Evolutionary conservation across 2,329 filamentous ascomycete genomes (phyloP).

Genomic region (Lecanicillium sp.): DNA sequence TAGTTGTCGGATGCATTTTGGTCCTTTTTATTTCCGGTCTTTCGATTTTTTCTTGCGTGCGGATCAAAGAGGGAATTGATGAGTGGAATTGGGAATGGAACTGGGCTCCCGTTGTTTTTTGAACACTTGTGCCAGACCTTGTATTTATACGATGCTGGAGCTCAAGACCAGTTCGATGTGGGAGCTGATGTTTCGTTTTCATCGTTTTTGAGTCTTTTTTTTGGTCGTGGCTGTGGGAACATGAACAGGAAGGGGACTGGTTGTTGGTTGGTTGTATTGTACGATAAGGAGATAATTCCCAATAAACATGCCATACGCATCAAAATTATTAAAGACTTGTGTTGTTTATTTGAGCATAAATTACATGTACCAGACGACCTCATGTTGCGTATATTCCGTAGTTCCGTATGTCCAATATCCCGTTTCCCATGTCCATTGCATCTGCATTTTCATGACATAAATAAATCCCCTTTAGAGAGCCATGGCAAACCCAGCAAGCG

Average conservation of each 20-base stretch:
- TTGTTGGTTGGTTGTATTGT: slow-evolving; percentile 3
- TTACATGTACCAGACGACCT: no score
- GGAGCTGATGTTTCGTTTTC: background rate
- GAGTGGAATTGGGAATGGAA: background rate
- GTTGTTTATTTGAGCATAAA: no score
- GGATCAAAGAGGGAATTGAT: background rate
- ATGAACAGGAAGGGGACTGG: background rate
- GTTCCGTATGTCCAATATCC: no score
- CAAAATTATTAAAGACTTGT: no score
- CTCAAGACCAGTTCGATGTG: slow-evolving; percentile 1
- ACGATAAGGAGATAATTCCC: slow-evolving; percentile 6
- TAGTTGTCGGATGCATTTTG: slow-evolving; percentile 2
- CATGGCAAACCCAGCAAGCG: slow-evolving; percentile 4
- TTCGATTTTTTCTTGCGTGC: background rate
- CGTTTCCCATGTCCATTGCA: no score
- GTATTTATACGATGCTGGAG: background rate
- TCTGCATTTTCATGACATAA: no score
- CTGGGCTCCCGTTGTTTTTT: background rate
- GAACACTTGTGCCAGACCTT: no score
- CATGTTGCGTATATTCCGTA: no score
- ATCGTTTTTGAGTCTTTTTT: background rate
- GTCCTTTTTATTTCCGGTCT: background rate
- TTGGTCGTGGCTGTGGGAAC: slow-evolving; percentile 1
- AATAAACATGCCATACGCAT: slow-evolving; percentile 4
- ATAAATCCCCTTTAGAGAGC: no score